Conservation (phyloP, 1,284 basidiomycete species). For the Cryptococcus sp. region DNA sequence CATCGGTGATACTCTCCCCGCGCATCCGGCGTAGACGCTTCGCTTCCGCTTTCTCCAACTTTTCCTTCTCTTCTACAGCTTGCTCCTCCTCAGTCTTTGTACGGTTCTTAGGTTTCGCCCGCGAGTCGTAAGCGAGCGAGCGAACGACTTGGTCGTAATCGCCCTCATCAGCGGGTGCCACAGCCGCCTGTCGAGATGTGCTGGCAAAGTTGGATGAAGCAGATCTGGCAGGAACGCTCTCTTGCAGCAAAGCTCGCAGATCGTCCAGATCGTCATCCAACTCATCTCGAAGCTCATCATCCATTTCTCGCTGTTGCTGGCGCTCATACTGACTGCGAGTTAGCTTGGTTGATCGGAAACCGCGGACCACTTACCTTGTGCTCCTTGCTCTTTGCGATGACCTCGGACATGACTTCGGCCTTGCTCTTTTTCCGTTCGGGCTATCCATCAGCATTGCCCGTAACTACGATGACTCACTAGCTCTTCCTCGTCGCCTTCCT, state of each 20-base stretch:
- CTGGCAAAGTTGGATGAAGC: constrained; percentile 27
- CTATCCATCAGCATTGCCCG: constrained; percentile 51
- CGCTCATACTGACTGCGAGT: constrained; percentile 65
- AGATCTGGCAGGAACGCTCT: constrained; percentile 57
- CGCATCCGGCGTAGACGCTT: constrained; percentile 81
- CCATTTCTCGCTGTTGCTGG: constrained; percentile 82
- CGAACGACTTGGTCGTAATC: constrained; percentile 88
- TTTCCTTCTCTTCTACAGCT: constrained; percentile 83
- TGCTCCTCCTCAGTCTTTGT: constrained; percentile 96
- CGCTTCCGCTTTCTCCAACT: constrained; percentile 81
- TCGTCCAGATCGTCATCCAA: constrained; percentile 87
- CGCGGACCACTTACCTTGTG: constrained; percentile 66
- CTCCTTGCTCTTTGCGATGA: constrained; percentile 95
- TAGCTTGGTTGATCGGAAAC: neutral
- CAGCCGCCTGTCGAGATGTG: constrained; percentile 21
- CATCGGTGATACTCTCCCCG: constrained; percentile 69
- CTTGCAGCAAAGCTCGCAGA: constrained; percentile 74
- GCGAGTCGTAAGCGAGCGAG: constrained; percentile 87
- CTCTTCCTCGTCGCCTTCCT: constrained; percentile 63
- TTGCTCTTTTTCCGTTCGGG: constrained; percentile 83
- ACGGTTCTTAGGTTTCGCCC: constrained; percentile 91
- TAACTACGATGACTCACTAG: constrained; percentile 45
- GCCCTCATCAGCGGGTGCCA: constrained; percentile 37
- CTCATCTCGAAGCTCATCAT: constrained; percentile 81
- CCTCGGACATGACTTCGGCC: constrained; percentile 96